A percentile compares a stretch with the other conserved stretches of the same genome.
Conservation (phyloP, 2,329 filamentous ascomycete genomes). For the Pseudopyrenochaeta lycopersici region DNA sequence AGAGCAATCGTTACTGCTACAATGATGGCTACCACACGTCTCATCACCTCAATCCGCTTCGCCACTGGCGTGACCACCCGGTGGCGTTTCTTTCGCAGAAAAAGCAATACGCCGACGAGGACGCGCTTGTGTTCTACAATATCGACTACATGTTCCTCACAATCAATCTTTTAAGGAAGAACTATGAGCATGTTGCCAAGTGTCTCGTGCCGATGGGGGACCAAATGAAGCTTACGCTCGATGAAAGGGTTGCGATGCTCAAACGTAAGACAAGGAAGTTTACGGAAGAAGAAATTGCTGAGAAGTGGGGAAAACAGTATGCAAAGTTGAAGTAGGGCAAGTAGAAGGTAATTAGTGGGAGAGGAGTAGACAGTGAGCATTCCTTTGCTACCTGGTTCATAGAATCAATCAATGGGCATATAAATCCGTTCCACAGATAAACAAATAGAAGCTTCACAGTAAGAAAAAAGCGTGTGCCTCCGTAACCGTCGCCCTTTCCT, state of each 20-base stretch:
- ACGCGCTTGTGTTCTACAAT: conserved; percentile 79
- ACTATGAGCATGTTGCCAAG: conserved; percentile 74
- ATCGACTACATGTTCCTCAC: conserved; percentile 85
- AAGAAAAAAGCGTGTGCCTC: background rate
- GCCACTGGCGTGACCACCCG: conserved; percentile 85
- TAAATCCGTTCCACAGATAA: too few species aligned
- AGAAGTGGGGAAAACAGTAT: conserved; percentile 61
- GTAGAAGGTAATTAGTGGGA: conserved; percentile 10
- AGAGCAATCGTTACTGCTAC: conserved; percentile 85
- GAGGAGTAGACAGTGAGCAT: too few species aligned
- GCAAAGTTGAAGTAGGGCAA: conserved; percentile 38
- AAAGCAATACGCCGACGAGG: conserved; percentile 69
- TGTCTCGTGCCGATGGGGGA: conserved; percentile 78
- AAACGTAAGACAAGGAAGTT: conserved; percentile 72
- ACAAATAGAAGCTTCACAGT: too few species aligned
- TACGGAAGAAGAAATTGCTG: conserved; percentile 68
- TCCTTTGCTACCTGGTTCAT: too few species aligned
- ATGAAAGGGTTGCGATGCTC: conserved; percentile 71
- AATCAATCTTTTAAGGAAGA: conserved; percentile 71
- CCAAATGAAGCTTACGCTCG: conserved; percentile 72
- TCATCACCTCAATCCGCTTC: conserved; percentile 78
- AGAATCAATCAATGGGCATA: too few species aligned
- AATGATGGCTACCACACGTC: conserved; percentile 86
- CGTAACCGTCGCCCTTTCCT: too few species aligned
- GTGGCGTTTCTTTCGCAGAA: conserved; percentile 76